Evolutionary conservation across 805 yeast genomes (phyloP), one percentile per base, ranked within the genome.

Genomic region (Candida hispaniensis): DNA sequence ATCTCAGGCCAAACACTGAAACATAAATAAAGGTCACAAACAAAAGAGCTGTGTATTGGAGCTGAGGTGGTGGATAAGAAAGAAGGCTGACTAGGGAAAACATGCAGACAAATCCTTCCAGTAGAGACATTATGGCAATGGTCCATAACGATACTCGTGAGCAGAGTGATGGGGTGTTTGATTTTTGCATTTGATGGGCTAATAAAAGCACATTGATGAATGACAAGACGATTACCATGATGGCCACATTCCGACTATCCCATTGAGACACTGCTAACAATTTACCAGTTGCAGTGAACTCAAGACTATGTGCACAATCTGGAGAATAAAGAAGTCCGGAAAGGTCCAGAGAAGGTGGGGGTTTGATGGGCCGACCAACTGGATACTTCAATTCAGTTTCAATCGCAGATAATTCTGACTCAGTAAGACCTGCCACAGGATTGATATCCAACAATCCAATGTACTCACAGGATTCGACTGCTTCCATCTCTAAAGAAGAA

Each of bases 101-200:
- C 56, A 80, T 63, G 10, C 82, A 71, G 13, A 77, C 48, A 2
- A 79, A 61, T 1, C 88, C 81, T 55, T 85, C 95, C 7, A 71
- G 67, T 26, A 74, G 46, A 40, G 75, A 66, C 56, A 80, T 72
- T 43, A 73, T 62, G 6, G 75, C 70, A 18, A 47, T 39, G 3
- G 85, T 59, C 64, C 72, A 73, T 34, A 79, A 71, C 6, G 93
- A 76, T 6, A 86, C 67, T 34, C 76, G 68, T 4, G 86, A 73
- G 18, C 80, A 66, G 4, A 79, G 73, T 0, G 94, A 81, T 1
- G 94, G 94, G 0, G 94, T 80, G 45, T 67, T 71, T 3, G 80
- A 68, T 18, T 62, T 58, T 39, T 75, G 71, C 72, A 81, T 77
- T 52, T 85, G 95, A 33, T 70, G 57, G 34, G 80, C 60, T 26